These are phyloP conservation scores for Lotus japonicus DNA, from an alignment of 306 rosid genomes.

Conservation along the genomic window DNA sequence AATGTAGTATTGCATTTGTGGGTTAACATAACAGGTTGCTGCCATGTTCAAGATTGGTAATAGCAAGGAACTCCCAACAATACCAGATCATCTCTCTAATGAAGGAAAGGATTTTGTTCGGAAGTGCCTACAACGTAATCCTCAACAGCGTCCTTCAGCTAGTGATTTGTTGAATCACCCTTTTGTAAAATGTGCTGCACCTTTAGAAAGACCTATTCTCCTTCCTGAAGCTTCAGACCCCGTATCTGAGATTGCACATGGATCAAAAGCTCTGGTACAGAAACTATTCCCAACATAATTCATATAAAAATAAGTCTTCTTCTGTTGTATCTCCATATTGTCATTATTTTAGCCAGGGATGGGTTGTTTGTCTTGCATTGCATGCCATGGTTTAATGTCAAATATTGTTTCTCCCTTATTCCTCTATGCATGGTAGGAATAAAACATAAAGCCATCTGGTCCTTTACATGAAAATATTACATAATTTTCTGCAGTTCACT, in stretches of 20 bases:
- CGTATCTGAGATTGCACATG: conserved; percentile 39
- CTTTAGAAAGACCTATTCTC: conserved; percentile 63
- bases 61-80: conserved; percentile 81
- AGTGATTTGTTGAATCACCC: conserved; percentile 69
- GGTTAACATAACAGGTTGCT: conserved; percentile 57
- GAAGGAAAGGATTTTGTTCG: conserved; percentile 82
- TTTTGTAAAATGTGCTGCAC: conserved; percentile 76
- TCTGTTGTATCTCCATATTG: background rate
- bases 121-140: conserved; percentile 77
- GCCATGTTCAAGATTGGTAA: conserved; percentile 98
- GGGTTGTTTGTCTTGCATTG: background rate
- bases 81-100: conserved; percentile 68
- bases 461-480: background rate
- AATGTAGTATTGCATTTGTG: conserved; percentile 15
- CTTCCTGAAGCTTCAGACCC: conserved; percentile 46
- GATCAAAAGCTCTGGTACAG: conserved; percentile 58
- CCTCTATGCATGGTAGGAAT: background rate
- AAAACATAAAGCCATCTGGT: background rate
- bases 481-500: background rate
- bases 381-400: background rate
- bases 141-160: conserved; percentile 72
- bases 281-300: background rate
- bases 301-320: background rate
- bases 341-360: background rate
- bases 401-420: background rate